Evolutionary conservation across 2,329 filamentous ascomycete species (phyloP).

Genomic region (Penicillium hesseltinei): DNA sequence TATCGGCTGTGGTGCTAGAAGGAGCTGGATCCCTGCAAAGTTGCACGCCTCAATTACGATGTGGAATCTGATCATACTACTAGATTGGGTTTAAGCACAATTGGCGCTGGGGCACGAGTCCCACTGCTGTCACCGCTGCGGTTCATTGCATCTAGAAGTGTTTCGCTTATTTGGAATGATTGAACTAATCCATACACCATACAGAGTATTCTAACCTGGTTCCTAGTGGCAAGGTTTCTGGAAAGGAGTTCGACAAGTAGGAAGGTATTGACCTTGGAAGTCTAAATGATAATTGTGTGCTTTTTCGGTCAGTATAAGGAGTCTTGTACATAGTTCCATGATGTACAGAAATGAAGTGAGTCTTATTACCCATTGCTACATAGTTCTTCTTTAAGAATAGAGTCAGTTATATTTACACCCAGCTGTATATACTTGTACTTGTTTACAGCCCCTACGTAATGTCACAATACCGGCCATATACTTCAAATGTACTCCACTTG

Average conservation of each 20-base stretch:
- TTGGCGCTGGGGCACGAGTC: background rate
- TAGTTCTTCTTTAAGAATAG: background rate
- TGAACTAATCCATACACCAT: background rate
- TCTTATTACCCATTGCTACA: background rate
- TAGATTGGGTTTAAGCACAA: background rate
- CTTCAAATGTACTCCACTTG: background rate
- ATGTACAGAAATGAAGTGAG: background rate
- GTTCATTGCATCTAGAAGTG: slow-evolving; percentile 1
- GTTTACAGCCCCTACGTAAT: background rate
- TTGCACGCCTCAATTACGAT: background rate
- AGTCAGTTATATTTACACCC: background rate
- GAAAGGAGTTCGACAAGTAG: background rate
- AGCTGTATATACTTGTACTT: background rate
- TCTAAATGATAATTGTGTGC: background rate
- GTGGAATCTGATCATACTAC: background rate
- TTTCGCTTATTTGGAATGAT: background rate
- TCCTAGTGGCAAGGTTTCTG: background rate
- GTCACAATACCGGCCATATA: background rate
- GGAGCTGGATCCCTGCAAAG: background rate
- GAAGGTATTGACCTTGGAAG: background rate
- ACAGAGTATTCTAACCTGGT: background rate
- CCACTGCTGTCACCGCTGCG: background rate
- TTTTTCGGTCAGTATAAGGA: background rate
- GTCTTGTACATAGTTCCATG: background rate
- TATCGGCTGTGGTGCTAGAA: background rate